Conservation (phyloP, 2,329 filamentous ascomycete species). For the Fusarium sp. region DNA sequence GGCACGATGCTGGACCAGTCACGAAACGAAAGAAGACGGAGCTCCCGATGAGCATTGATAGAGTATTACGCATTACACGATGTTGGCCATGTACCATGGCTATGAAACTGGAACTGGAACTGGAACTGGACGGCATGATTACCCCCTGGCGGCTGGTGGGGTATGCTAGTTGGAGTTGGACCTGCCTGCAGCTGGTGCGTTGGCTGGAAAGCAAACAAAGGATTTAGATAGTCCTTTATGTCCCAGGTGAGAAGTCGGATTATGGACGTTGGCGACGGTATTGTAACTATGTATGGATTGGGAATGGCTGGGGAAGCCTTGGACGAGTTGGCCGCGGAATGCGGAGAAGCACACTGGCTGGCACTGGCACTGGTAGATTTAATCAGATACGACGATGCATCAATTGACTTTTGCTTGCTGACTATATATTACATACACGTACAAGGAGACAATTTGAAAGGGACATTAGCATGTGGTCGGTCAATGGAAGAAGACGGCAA, state of each 20-base stretch:
- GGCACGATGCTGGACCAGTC: constrained; percentile 9
- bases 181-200: constrained; percentile 36
- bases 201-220: constrained; percentile 52
- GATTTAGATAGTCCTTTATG: constrained; percentile 61
- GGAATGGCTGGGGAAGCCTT: constrained; percentile 36
- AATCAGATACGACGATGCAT: constrained; percentile 21
- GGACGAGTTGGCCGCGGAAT: constrained; percentile 22
- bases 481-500: background rate
- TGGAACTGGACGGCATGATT: constrained; percentile 17
- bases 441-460: background rate
- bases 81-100: constrained; percentile 16
- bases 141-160: constrained; percentile 15
- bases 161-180: constrained; percentile 36
- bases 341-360: constrained; percentile 17
- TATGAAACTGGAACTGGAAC: background rate
- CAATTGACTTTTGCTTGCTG: constrained; percentile 24
- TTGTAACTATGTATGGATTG: constrained; percentile 40
- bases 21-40: constrained; percentile 18
- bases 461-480: background rate
- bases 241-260: constrained; percentile 41
- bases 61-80: constrained; percentile 27
- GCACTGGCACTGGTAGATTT: constrained; percentile 12
- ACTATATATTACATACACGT: background rate
- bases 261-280: constrained; percentile 25
- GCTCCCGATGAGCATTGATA: constrained; percentile 26